phyloP scores from a whole-genome alignment of 1,284 basidiomycete species.

The Porodaedalea pini region DNA sequence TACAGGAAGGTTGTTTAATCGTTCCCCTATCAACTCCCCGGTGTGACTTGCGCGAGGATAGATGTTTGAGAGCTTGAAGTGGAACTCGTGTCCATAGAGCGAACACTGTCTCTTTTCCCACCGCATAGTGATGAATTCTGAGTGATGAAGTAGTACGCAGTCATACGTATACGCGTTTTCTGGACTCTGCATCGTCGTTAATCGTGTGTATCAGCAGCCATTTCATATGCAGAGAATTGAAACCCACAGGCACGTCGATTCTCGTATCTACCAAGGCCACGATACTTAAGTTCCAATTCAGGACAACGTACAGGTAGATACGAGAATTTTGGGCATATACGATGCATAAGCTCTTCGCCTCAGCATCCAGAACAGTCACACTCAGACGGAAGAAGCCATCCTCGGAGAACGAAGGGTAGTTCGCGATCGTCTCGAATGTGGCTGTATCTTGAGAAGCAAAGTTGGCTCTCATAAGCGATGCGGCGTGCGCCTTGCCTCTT shows the following conservation, averaged over 20 bases:
- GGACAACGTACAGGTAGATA: background rate
- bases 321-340: background rate
- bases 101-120: background rate
- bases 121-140: background rate
- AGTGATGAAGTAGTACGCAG: background rate
- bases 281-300: background rate
- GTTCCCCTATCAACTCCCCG: background rate
- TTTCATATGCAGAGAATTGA: background rate
- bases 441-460: background rate
- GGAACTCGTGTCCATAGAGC: background rate
- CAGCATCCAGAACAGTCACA: background rate
- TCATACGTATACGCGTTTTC: background rate
- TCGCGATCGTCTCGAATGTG: background rate
- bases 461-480: background rate
- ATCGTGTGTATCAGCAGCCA: background rate
- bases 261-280: background rate
- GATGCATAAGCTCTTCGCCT: background rate
- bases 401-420: background rate
- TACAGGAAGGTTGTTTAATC: background rate
- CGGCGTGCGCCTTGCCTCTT: background rate
- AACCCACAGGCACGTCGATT: background rate
- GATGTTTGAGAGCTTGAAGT: background rate
- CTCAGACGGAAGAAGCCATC: background rate
- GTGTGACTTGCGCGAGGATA: background rate
- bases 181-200: no score